Evolutionary conservation across 805 yeast species (phyloP).

Genomic region (Ogataea salicorniae): DNA sequence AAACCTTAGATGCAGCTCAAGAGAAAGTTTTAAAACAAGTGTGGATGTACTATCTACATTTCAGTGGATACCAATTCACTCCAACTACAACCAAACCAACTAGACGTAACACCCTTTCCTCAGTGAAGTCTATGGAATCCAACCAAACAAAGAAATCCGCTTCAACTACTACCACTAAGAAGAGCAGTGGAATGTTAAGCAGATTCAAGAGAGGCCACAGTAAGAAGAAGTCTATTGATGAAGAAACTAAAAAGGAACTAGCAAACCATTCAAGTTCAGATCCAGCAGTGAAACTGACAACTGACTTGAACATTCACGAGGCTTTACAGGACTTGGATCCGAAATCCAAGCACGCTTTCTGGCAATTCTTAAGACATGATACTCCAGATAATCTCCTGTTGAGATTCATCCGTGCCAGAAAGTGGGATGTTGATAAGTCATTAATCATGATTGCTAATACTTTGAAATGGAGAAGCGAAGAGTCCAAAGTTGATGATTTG

Average conservation of each 20-base stretch:
- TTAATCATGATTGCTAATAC: slow-evolving; percentile 69
- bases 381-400: slow-evolving; percentile 73
- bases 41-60: slow-evolving; percentile 62
- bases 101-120: slow-evolving; percentile 22
- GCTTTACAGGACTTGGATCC: slow-evolving; percentile 50
- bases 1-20: slow-evolving; percentile 47
- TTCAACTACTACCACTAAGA: slow-evolving; percentile 11
- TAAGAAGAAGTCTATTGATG: slow-evolving; percentile 21
- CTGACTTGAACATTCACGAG: slow-evolving; percentile 39
- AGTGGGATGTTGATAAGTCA: slow-evolving; percentile 69
- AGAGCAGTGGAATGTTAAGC: slow-evolving; percentile 31
- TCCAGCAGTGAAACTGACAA: slow-evolving; percentile 24
- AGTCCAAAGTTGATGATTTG: slow-evolving; percentile 54
- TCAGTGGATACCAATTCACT: slow-evolving; percentile 43
- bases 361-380: slow-evolving; percentile 67
- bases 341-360: slow-evolving; percentile 46
- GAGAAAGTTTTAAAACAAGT: slow-evolving; percentile 62
- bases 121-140: slow-evolving; percentile 23
- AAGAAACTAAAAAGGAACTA: slow-evolving; percentile 13
- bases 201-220: slow-evolving; percentile 24
- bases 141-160: slow-evolving; percentile 4
- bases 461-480: slow-evolving; percentile 67
- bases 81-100: slow-evolving; percentile 11
- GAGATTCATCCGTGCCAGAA: slow-evolving; percentile 81
- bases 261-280: slow-evolving; percentile 21